These are phyloP conservation scores for Eimeria brunetti DNA, from an alignment of 169 alveolate species.

Conservation along the genomic window DNA sequence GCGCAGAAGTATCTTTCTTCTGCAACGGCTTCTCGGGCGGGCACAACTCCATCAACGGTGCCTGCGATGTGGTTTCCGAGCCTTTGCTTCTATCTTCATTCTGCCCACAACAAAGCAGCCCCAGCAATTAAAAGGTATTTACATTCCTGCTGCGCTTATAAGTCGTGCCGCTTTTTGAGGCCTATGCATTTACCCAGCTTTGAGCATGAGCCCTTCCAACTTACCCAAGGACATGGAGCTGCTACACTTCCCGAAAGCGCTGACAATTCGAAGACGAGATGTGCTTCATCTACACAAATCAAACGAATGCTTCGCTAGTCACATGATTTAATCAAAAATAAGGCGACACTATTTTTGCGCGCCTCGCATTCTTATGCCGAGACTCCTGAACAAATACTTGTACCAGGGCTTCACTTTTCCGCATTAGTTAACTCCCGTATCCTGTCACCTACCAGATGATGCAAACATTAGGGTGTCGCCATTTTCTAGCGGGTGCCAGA, in stretches of 20 bases:
- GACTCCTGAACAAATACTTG: neutral
- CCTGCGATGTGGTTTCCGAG: neutral
- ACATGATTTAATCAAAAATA: neutral
- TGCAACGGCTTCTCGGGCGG: neutral
- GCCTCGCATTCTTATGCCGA: neutral
- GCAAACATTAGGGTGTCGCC: slow-evolving; percentile 46
- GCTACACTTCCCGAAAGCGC: neutral
- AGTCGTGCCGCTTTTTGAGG: neutral
- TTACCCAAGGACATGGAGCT: neutral
- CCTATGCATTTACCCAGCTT: neutral
- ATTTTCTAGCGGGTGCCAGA: slow-evolving; percentile 38
- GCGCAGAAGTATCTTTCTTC: neutral
- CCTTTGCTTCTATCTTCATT: neutral
- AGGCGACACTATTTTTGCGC: neutral
- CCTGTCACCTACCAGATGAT: slow-evolving; percentile 8
- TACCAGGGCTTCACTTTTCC: neutral
- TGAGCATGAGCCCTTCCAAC: neutral
- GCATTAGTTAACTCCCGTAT: neutral
- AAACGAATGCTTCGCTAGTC: neutral
- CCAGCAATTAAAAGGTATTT: neutral
- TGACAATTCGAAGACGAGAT: slow-evolving; percentile 19
- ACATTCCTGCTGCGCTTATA: neutral
- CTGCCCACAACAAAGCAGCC: slow-evolving; percentile 1
- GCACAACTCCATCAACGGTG: neutral
- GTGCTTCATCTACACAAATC: slow-evolving; percentile 25